Evolutionary conservation across 1,139 yeast species (phyloP).

Genomic region (Blastobotrys niveus): DNA sequence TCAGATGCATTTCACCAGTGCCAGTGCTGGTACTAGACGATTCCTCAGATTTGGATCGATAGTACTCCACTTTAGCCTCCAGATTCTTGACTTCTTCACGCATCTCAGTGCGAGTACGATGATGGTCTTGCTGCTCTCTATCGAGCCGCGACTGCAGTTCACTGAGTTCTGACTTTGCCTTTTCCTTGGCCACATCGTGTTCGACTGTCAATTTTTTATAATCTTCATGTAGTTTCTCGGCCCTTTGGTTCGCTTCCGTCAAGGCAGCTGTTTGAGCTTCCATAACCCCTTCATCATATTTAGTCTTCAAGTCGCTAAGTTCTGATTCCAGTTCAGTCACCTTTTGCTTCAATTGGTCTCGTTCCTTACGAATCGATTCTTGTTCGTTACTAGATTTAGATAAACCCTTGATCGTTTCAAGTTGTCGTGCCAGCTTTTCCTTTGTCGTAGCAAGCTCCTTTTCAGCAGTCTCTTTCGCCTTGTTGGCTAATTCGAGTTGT

Average conservation of each 20-base stretch:
- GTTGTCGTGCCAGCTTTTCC: constrained; percentile 15
- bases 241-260: constrained; percentile 20
- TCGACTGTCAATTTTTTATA: constrained; percentile 19
- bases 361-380: constrained; percentile 22
- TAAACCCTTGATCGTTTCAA: constrained; percentile 20
- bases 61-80: constrained; percentile 41
- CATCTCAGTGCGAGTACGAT: constrained; percentile 23
- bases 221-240: constrained; percentile 21
- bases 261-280: constrained; percentile 25
- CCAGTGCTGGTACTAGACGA: constrained; percentile 22
- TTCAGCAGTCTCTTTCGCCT: constrained; percentile 22
- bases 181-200: constrained; percentile 17
- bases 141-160: constrained; percentile 25
- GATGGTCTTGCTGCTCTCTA: constrained; percentile 17
- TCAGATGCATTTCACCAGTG: constrained; percentile 35
- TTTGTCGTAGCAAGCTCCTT: constrained; percentile 20
- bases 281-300: constrained; percentile 24
- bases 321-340: constrained; percentile 22
- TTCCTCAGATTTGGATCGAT: constrained; percentile 41
- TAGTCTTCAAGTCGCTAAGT: constrained; percentile 22
- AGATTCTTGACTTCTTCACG: constrained; percentile 31
- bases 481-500: constrained; percentile 21
- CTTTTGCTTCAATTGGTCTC: constrained; percentile 15
- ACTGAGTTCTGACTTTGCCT: constrained; percentile 19
- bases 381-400: constrained; percentile 23